phyloP scores from a whole-genome alignment of 129 eudicot species.

The Smallanthus sonchifolius region DNA sequence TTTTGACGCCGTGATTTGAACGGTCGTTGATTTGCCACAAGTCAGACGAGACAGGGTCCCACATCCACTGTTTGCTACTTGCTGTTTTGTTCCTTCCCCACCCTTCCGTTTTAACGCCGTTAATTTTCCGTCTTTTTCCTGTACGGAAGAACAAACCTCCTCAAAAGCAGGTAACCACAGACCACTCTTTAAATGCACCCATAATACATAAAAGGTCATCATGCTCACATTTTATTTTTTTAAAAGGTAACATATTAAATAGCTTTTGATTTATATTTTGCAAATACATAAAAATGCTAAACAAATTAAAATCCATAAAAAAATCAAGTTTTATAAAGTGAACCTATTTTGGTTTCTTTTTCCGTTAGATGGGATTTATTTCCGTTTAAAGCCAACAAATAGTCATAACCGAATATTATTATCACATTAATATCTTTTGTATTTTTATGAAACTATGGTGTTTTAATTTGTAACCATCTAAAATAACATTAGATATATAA shows the following conservation, averaged over 20 bases:
- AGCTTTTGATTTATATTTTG: neutral
- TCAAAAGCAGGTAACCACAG: neutral
- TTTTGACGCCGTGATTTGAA: neutral
- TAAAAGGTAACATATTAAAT: neutral
- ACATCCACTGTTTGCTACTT: neutral
- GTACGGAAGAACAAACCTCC: neutral
- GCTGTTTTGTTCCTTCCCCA: neutral
- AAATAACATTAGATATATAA: neutral
- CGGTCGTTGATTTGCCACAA: neutral
- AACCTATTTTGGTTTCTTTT: neutral
- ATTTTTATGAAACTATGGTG: neutral
- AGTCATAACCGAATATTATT: slow-evolving; percentile 7
- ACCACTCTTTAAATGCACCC: neutral
- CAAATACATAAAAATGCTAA: neutral
- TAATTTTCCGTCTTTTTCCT: neutral
- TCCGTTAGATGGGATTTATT: neutral
- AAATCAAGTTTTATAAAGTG: too few relatives aligned
- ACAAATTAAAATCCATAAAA: too few relatives aligned
- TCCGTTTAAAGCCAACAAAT: neutral
- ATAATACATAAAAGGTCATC: neutral
- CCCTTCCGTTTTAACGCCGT: neutral
- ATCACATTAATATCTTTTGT: slow-evolving; percentile 4
- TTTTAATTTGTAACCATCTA: neutral
- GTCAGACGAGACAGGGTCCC: neutral
- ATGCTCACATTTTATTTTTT: neutral